Evolutionary conservation across 73 alveolate genomes (phyloP).

Genomic region (Chromera velia): DNA sequence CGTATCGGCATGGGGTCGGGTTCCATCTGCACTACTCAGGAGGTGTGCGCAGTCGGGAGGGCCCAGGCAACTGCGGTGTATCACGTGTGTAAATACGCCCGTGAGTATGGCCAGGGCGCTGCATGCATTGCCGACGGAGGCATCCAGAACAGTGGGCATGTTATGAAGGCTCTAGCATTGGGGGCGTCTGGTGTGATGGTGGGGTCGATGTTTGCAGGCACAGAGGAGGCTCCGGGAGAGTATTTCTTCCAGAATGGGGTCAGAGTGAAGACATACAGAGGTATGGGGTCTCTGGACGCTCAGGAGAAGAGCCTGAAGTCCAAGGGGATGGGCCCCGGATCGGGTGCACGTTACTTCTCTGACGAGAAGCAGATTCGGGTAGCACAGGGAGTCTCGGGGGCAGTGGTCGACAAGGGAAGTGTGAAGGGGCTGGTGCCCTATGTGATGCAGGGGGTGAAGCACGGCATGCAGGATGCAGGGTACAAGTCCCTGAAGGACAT

Average conservation of each 20-base stretch:
- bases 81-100: constrained; percentile 43
- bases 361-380: constrained; percentile 37
- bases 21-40: constrained; percentile 54
- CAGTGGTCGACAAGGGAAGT: constrained; percentile 53
- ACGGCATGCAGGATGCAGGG: constrained; percentile 51
- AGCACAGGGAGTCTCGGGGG: constrained; percentile 50
- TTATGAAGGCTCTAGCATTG: constrained; percentile 47
- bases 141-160: constrained; percentile 42
- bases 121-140: constrained; percentile 59
- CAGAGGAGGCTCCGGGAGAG: constrained; percentile 54
- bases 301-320: constrained; percentile 30
- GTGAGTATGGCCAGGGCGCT: constrained; percentile 25
- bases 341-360: constrained; percentile 48
- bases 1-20: constrained; percentile 61
- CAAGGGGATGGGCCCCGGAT: constrained; percentile 17
- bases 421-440: constrained; percentile 50
- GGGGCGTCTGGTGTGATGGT: constrained; percentile 53
- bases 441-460: constrained; percentile 44
- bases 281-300: constrained; percentile 53
- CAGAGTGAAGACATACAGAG: constrained; percentile 52
- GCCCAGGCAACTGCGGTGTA: constrained; percentile 58
- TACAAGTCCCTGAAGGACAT: neutral
- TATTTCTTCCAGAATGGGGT: constrained; percentile 50
- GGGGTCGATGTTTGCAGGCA: constrained; percentile 52
- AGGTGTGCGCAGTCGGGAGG: constrained; percentile 53